Base-by-base conservation (phyloP, 257 asterid species). In the Leptodermis oblonga region DNA sequence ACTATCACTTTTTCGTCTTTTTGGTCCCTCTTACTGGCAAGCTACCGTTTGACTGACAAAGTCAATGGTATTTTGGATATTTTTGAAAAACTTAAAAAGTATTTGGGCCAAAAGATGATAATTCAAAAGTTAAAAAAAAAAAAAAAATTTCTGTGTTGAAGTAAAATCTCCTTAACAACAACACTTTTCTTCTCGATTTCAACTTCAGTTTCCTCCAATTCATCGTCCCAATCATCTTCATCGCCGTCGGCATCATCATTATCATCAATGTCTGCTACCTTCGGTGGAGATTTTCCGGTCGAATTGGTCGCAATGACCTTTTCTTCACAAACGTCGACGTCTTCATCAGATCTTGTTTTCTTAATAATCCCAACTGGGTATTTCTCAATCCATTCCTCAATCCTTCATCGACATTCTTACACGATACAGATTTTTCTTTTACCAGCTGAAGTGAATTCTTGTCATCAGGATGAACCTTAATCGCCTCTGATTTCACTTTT, bases 281-380 rank as follows among this genome's bases (percentile, higher is more conserved):
- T 59, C 5, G 78, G 71, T 42, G 73, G 74, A 72, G 64, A 66
- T 73, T 83, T 76, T 59, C 22, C 66, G n/a, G n/a, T n/a, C 55
- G 45, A 87, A 77, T 76, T 73, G 45, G 83, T 81, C 23, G 89
- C 71, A 25, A 86, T 76, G 28, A 73, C 76, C 80, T 83, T 81
- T 70, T 86, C 90, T 72, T 88, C 92, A 82, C 81, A 84, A 17
- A 69, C 75, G 52, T 68, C 86, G 69, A 82, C 73, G n/a, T 75
- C 78, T 22, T 78, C 87, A 55, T 82, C 89, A 65, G 89, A 86
- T 79, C 82, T 79, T 61, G 81, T 71, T 58, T 71, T 78, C 36
- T 37, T 22, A 36, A 52, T 6, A 22, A 72, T 53, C 18, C 37
- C 81, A 70, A 41, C 61, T 64, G 75, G 65, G 68, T n/a, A 59